Conservation (phyloP, 2,329 filamentous ascomycete genomes). For the Alternaria sp. region DNA sequence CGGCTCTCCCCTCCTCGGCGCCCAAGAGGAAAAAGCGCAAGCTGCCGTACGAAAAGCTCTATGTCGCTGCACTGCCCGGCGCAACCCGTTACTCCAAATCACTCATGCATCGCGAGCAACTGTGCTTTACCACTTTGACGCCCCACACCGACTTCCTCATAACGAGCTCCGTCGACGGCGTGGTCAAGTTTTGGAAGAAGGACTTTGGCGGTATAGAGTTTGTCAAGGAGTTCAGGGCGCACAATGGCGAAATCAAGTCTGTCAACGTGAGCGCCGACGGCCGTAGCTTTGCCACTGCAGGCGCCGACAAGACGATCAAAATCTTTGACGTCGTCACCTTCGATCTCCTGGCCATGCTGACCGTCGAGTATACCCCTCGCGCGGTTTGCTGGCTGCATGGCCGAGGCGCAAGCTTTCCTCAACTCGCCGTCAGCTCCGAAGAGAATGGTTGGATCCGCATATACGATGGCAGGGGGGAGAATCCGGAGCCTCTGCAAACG, state of each 20-base stretch:
- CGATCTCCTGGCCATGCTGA: conserved; percentile 70
- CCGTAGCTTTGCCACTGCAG: conserved; percentile 90
- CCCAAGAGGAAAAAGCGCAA: conserved; percentile 90
- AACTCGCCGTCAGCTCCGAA: conserved; percentile 84
- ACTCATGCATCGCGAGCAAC: conserved; percentile 97
- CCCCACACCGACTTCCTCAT: conserved; percentile 94
- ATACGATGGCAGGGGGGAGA: conserved; percentile 90
- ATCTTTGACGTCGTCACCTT: conserved; percentile 84
- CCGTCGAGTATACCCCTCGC: conserved; percentile 77
- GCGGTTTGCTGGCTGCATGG: conserved; percentile 90
- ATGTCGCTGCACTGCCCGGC: conserved; percentile 89
- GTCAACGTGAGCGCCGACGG: conserved; percentile 90
- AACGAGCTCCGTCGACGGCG: conserved; percentile 91
- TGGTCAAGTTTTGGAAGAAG: conserved; percentile 99
- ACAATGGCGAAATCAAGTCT: conserved; percentile 82
- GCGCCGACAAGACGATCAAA: conserved; percentile 79
- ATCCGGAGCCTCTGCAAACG: conserved; percentile 76
- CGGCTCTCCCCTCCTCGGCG: conserved; percentile 81
- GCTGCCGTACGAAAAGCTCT: conserved; percentile 94
- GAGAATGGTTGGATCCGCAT: conserved; percentile 77
- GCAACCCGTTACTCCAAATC: conserved; percentile 85
- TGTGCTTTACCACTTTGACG: conserved; percentile 87
- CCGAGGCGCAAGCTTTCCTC: conserved; percentile 84
- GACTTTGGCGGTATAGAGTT: conserved; percentile 90
- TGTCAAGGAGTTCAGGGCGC: conserved; percentile 96